A percentile compares a stretch with the other conserved stretches of the same genome.
These are phyloP conservation scores for Candida sphagnicola DNA, from an alignment of 805 yeast species.

Conservation along the genomic window DNA sequence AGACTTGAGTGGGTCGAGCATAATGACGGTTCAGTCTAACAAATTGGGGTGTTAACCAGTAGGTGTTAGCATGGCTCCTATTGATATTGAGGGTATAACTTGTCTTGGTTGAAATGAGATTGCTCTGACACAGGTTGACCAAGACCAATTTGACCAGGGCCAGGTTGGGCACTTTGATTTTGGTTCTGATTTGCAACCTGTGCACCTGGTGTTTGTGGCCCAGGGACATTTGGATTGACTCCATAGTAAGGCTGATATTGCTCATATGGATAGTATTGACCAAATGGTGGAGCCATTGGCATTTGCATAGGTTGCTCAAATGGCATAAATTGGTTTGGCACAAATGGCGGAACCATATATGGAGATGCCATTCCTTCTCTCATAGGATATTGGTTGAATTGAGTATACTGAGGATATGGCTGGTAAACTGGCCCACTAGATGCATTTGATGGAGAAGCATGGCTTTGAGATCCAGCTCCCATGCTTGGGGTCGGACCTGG, in stretches of 20 bases:
- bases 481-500: background rate
- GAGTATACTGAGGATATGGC: slow-evolving; percentile 5
- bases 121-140: background rate
- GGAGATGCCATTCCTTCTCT: slow-evolving; percentile 5
- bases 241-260: background rate
- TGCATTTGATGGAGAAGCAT: background rate
- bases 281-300: slow-evolving; percentile 1
- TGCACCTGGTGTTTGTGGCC: too few relatives aligned
- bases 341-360: slow-evolving; percentile 1
- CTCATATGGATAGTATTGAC: slow-evolving; percentile 1
- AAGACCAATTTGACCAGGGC: too few relatives aligned
- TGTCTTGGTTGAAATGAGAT: background rate
- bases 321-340: slow-evolving; percentile 2
- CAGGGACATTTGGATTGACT: too few relatives aligned
- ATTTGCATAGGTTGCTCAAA: background rate
- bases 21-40: too few relatives aligned
- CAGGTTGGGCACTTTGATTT: too few relatives aligned
- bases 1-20: too few relatives aligned
- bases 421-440: slow-evolving; percentile 3
- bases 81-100: slow-evolving; percentile 2
- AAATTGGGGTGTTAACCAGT: too few relatives aligned
- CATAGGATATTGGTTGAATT: background rate
- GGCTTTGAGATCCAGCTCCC: background rate
- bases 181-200: too few relatives aligned
- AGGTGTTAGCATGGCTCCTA: too few relatives aligned